Base-by-base conservation (phyloP, 495 filamentous ascomycete species). In the Filosporella fistucella region DNA sequence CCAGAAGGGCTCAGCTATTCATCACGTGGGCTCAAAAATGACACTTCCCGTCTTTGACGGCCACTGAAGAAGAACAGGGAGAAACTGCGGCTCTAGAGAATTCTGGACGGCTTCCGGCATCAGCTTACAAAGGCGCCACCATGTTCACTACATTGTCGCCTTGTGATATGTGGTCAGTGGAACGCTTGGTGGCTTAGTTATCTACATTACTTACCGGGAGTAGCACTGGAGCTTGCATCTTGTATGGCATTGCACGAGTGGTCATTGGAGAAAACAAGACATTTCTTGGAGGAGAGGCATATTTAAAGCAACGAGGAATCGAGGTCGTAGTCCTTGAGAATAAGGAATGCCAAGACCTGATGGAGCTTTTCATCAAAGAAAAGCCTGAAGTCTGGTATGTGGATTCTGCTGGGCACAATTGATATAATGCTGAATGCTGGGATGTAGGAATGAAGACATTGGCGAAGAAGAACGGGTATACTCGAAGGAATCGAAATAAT, bases 61-160 rank as follows among this genome's bases (percentile, higher is more conserved):
- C 21, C 22, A 18, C 24, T 48, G 33, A 37, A 28, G n/a, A 52
- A 18, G 24, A 38, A 13, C 49, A 91, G 86, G 88, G 80, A 39
- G 88, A 94, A 61, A 91, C 88, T 40, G 80, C 88, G 10, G 80
- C 85, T 9, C 73, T 95, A 32, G 84, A 89, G 48, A 84, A 85
- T 63, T 82, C 86, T 0, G 88, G 88, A 30, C 82, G 86, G 43
- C 75, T 90, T 30, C 80, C 84, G 29, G 85, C 83, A 11, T 76
- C 75, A 1, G 77, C 77, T 16, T 93, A 91, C 64, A 66, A 72
- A 54, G 84, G 85, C 33, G 64, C 80, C 33, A 93, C 88, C 4
- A 89, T 93, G 83, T 93, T 88, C 65, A 93, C 88, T 8, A 91
- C 89, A 2, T 69, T 94, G 4, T 91, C 88, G 12, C 89, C 87